These are phyloP conservation scores for Leptographium wingfieldii DNA, from an alignment of 2,329 filamentous ascomycete species.

Conservation along the genomic window DNA sequence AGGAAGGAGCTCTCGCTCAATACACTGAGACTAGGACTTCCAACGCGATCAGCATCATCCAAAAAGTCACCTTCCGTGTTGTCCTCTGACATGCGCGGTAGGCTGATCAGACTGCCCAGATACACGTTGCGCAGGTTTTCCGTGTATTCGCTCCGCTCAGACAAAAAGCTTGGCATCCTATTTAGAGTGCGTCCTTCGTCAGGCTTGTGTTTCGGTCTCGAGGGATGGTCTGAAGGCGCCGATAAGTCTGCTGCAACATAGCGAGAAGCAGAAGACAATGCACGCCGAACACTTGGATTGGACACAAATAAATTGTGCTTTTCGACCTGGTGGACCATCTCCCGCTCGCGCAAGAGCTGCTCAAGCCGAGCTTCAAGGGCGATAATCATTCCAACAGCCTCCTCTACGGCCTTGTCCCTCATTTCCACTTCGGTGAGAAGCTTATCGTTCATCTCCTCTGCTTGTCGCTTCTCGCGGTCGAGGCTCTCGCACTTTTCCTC, in stretches of 20 bases:
- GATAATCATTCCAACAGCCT: conserved; percentile 59
- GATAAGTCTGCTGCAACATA: neutral
- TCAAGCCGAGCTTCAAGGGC: conserved; percentile 48
- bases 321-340: conserved; percentile 37
- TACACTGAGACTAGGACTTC: conserved; percentile 49
- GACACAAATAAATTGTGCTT: conserved; percentile 21
- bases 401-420: conserved; percentile 56
- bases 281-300: conserved; percentile 14
- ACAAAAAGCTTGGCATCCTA: conserved; percentile 53
- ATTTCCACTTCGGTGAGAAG: conserved; percentile 50
- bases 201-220: conserved; percentile 14
- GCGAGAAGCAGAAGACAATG: conserved; percentile 11
- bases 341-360: conserved; percentile 37
- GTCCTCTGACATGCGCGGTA: conserved; percentile 35
- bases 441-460: conserved; percentile 44
- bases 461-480: conserved; percentile 45
- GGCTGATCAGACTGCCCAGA: conserved; percentile 37
- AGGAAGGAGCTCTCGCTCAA: conserved; percentile 56
- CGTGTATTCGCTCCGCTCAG: conserved; percentile 44
- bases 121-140: conserved; percentile 51
- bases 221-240: conserved; percentile 7
- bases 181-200: conserved; percentile 28
- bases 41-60: conserved; percentile 27
- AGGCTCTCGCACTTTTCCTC: conserved; percentile 32
- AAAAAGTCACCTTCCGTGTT: conserved; percentile 17